Percentiles rank a stretch among this genome's conserved stretches.
Evolutionary conservation across 768 basidiomycete species (phyloP).

Genomic region (Podaxis sp.): DNA sequence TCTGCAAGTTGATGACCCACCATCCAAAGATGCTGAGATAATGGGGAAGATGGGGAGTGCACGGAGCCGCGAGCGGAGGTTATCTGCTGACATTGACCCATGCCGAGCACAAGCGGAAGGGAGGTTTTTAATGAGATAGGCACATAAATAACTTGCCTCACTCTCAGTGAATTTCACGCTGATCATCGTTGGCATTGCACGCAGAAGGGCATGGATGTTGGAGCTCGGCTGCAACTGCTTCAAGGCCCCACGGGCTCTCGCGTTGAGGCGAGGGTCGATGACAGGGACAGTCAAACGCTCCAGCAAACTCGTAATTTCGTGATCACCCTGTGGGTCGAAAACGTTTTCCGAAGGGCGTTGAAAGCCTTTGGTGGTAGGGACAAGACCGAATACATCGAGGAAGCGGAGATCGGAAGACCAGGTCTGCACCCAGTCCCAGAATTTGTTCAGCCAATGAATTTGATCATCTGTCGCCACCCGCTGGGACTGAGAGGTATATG

Average conservation of each 20-base stretch:
- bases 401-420: slow-evolving; percentile 20
- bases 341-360: slow-evolving; percentile 22
- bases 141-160: not conserved
- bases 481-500: not conserved
- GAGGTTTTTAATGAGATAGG: slow-evolving; percentile 3
- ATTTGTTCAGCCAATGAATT: slow-evolving; percentile 34
- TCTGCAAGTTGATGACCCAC: not conserved
- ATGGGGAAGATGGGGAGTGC: slow-evolving; percentile 29
- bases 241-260: slow-evolving; percentile 15
- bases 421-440: slow-evolving; percentile 41
- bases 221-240: not conserved
- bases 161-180: not conserved
- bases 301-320: slow-evolving; percentile 19
- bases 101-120: not conserved
- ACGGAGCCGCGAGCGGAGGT: slow-evolving; percentile 14
- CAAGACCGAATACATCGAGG: slow-evolving; percentile 21
- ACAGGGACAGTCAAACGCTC: slow-evolving; percentile 31
- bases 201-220: slow-evolving; percentile 29
- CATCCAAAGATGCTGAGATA: slow-evolving; percentile 16
- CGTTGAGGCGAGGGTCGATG: slow-evolving; percentile 26
- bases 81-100: slow-evolving; percentile 13
- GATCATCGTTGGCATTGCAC: slow-evolving; percentile 18
- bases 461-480: slow-evolving; percentile 11
- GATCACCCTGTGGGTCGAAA: slow-evolving; percentile 22
- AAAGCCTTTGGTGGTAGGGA: slow-evolving; percentile 33